A percentile compares a stretch with the other conserved stretches of the same genome.
phyloP scores from a whole-genome alignment of 306 rosid genomes.

The Gynostemma pentaphyllum region DNA sequence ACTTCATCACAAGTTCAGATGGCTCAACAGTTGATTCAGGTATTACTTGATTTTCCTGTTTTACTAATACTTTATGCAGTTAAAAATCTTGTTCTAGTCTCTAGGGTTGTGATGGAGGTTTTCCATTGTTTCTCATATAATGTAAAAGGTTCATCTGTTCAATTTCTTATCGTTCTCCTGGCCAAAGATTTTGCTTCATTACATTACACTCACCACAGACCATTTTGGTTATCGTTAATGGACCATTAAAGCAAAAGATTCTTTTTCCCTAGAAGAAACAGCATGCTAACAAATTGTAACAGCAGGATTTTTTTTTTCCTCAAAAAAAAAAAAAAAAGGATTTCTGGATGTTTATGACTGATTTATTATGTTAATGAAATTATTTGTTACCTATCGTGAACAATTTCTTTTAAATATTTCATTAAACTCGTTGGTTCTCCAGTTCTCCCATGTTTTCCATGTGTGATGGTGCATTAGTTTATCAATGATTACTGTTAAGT shows the following conservation, averaged over 20 bases:
- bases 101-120: not conserved
- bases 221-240: not conserved
- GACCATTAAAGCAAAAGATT: not conserved
- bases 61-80: not conserved
- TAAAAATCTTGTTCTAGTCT: not conserved
- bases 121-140: not conserved
- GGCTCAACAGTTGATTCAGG: slow-evolving; percentile 95
- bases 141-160: not conserved
- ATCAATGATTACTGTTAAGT: no score
- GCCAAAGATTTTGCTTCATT: not conserved
- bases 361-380: not conserved
- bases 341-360: not conserved
- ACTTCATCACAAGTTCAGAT: slow-evolving; percentile 76
- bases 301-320: not conserved
- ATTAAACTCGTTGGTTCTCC: not conserved
- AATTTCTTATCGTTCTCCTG: not conserved
- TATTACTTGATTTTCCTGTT: not conserved
- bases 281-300: not conserved
- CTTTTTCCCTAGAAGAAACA: not conserved
- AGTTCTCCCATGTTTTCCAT: not conserved
- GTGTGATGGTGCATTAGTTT: no score
- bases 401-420: not conserved
- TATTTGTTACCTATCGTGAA: not conserved
- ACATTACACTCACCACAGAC: no score
- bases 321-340: not conserved